A percentile compares a stretch with the other conserved stretches of the same genome.
Evolutionary conservation across 805 yeast species (phyloP).

Genomic region (Metschnikowia cubensis): DNA sequence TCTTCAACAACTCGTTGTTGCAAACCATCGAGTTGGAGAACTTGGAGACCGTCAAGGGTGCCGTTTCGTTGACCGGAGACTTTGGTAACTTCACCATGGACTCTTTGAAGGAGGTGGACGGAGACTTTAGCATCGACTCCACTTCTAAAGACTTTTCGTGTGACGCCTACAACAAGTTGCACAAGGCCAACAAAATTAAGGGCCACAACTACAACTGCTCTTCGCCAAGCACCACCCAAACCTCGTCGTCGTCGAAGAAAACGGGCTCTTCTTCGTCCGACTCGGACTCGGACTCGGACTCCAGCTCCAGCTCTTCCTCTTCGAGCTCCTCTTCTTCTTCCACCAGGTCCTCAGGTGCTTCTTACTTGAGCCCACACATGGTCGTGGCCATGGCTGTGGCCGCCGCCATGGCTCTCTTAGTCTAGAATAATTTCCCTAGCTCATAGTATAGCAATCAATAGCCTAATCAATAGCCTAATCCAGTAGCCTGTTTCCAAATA

Average conservation of each 20-base stretch:
- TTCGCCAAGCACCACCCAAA: constrained; percentile 25
- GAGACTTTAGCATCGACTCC: constrained; percentile 36
- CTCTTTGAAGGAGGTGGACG: constrained; percentile 35
- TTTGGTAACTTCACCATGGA: constrained; percentile 39
- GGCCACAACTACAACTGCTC: constrained; percentile 44
- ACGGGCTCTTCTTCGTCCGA: constrained; percentile 2
- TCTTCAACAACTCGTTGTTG: constrained; percentile 40
- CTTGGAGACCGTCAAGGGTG: constrained; percentile 37
- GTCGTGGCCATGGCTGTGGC: constrained; percentile 25
- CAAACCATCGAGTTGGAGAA: constrained; percentile 26
- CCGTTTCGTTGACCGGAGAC: constrained; percentile 35
- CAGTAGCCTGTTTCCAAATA: too few species aligned
- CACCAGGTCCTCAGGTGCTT: constrained; percentile 12
- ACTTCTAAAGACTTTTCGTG: constrained; percentile 38
- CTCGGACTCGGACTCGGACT: constrained; percentile 15
- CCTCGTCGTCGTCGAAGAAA: constrained; percentile 14
- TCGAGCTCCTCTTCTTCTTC: constrained; percentile 6
- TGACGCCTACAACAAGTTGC: constrained; percentile 31
- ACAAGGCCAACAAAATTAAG: constrained; percentile 30
- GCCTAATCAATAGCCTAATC: too few species aligned
- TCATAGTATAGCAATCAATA: too few species aligned
- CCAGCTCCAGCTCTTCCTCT: constrained; percentile 12
- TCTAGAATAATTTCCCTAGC: constrained; percentile 13
- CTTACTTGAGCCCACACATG: constrained; percentile 17
- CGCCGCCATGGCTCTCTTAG: constrained; percentile 26